Base-by-base conservation (phyloP, 169 alveolate species). In the Cryptosporidium meleagridis region DNA sequence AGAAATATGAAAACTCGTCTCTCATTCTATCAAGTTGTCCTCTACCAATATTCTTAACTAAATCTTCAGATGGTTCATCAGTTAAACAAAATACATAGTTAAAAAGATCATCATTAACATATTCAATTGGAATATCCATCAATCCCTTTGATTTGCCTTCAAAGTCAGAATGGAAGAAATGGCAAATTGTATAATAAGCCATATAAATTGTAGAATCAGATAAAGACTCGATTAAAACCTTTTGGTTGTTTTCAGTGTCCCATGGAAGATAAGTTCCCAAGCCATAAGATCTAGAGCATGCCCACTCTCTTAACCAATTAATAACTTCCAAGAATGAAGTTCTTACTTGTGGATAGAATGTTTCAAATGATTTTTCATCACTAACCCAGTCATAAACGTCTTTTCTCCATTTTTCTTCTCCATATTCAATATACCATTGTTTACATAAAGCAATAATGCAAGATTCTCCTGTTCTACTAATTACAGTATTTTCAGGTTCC, bases 161-260 rank as follows among this genome's bases (percentile, higher is more conserved):
- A 3, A 96, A 91, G 75, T 91, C 96, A 29, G 97, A 97, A 93
- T 98, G 99, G 48, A 99, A 93, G 70, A 95, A 97, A 92, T 99
- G 99, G 14, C 99, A 97, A 45, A 99, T 95, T 53, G 99, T 98
- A 94, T 99, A 99, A 93, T 97, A 98, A 29, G 99, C 99, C 99
- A 99, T 97, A 91, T 99, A 99, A 68, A 99, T 97, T 26, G 99
- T 99, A 12, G 99, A 98, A 92, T 99, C 99, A 16, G 99, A 97
- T 23, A 99, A 96, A 44, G 99, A 96, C 89, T 99, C 99, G 45
- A 99, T 98, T 69, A 99, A 85, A 71, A 94, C 95, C 48, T 94
- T 95, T 89, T 93, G 93, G 45, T 93, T 94, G 23, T 93, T 91
- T 65, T 92, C 95, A 67, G 91, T 73, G 84, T 97, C 98, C 97